Conservation (phyloP, 176 grass and related monocot genomes). For the Eragrostis nindensis region DNA sequence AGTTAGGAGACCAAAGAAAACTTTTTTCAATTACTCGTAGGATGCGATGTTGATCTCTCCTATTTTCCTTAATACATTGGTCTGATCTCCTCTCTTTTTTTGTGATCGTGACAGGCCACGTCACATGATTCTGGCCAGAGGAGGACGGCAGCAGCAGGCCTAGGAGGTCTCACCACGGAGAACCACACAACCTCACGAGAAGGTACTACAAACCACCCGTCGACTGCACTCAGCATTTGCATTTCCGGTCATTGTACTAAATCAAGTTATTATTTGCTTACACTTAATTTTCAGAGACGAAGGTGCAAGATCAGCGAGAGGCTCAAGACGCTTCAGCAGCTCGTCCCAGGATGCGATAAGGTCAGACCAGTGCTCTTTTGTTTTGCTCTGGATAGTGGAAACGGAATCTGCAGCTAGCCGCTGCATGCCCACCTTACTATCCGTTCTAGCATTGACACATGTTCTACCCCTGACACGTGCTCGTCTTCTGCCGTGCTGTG, state of each 20-base stretch:
- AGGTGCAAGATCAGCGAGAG: slow-evolving; percentile 34
- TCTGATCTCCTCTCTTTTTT: too few relatives aligned
- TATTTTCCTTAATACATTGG: too few relatives aligned
- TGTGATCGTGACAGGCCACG: too few relatives aligned
- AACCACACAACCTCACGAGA: slow-evolving; percentile 20
- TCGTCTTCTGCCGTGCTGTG: neutral
- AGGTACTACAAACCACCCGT: neutral
- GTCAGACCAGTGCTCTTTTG: neutral
- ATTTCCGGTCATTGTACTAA: neutral
- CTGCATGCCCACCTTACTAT: too few relatives aligned
- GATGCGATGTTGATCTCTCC: too few relatives aligned
- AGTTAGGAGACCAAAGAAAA: too few relatives aligned
- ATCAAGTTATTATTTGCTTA: neutral
- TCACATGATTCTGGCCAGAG: neutral
- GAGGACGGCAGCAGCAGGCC: neutral
- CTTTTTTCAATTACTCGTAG: too few relatives aligned
- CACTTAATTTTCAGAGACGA: slow-evolving; percentile 30
- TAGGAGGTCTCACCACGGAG: neutral
- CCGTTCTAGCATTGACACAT: neutral
- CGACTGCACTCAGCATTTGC: neutral
- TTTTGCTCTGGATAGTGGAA: neutral
- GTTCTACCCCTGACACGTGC: too few relatives aligned
- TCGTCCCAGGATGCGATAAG: slow-evolving; percentile 38
- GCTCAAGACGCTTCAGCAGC: slow-evolving; percentile 30
- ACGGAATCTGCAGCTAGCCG: too few relatives aligned